These are phyloP conservation scores for Candida sojae DNA, from an alignment of 1,139 yeast species.

Conservation along the genomic window DNA sequence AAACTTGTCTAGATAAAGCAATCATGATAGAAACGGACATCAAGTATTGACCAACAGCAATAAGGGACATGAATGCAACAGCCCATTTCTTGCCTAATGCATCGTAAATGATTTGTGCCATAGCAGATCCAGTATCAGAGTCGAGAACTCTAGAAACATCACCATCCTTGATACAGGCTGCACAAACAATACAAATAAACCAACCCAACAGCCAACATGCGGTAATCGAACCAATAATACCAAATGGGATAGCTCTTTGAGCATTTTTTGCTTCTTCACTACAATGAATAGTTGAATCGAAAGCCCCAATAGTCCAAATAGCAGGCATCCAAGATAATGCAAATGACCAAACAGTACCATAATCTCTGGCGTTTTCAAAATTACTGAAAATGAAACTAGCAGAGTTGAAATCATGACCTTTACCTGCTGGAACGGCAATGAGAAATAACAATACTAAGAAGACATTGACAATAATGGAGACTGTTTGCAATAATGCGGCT, in stretches of 20 bases:
- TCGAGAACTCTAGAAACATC: slow-evolving; percentile 46
- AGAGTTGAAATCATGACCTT: slow-evolving; percentile 27
- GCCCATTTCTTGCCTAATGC: slow-evolving; percentile 73
- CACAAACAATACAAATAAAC: slow-evolving; percentile 52
- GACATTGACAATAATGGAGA: slow-evolving; percentile 58
- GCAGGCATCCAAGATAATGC: slow-evolving; percentile 64
- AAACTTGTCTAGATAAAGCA: slow-evolving; percentile 42
- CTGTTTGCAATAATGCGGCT: slow-evolving; percentile 59
- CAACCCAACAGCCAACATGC: slow-evolving; percentile 66
- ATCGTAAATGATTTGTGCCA: slow-evolving; percentile 68
- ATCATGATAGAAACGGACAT: slow-evolving; percentile 53
- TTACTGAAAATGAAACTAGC: slow-evolving; percentile 55
- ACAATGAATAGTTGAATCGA: slow-evolving; percentile 73
- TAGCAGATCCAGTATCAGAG: slow-evolving; percentile 51
- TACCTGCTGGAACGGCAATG: slow-evolving; percentile 69
- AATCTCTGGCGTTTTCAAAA: slow-evolving; percentile 53
- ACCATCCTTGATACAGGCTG: slow-evolving; percentile 54
- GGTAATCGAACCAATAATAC: slow-evolving; percentile 50
- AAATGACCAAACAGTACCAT: slow-evolving; percentile 72
- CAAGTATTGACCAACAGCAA: slow-evolving; percentile 60
- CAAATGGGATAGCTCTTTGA: slow-evolving; percentile 65
- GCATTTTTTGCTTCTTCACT: slow-evolving; percentile 73
- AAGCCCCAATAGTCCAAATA: slow-evolving; percentile 66
- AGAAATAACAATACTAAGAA: slow-evolving; percentile 57
- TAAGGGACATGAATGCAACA: slow-evolving; percentile 59